Evolutionary conservation across 768 basidiomycete genomes (phyloP).

Genomic region (Lactifluus subvellereus): DNA sequence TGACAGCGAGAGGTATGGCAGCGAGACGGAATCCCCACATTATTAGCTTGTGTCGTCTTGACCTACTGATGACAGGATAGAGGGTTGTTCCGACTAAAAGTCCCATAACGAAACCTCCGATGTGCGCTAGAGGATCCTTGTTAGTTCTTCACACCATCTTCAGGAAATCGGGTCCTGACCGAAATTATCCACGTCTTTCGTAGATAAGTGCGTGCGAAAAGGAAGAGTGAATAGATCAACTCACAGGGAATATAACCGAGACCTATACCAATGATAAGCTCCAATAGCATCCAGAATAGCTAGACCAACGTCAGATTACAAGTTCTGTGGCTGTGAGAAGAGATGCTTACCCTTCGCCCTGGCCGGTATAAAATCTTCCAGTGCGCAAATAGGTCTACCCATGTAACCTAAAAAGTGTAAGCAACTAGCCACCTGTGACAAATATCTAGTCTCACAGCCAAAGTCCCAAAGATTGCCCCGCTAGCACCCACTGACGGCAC

Average conservation of each 20-base stretch:
- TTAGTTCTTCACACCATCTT: conserved; percentile 3
- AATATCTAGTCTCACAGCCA: conserved; percentile 47
- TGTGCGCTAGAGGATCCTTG: conserved; percentile 53
- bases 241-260: conserved; percentile 79
- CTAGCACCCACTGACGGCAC: conserved; percentile 87
- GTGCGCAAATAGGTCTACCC: conserved; percentile 88
- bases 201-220: neutral
- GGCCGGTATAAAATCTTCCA: conserved; percentile 88
- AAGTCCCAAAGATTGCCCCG: conserved; percentile 86
- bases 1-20: conserved; percentile 67
- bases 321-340: neutral
- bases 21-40: conserved; percentile 68
- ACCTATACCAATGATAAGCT: conserved; percentile 80
- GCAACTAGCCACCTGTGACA: conserved; percentile 3
- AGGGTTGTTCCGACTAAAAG: conserved; percentile 77
- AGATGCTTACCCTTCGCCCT: conserved; percentile 54
- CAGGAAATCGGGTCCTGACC: conserved; percentile 36
- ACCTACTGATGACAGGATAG: conserved; percentile 83
- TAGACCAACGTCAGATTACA: conserved; percentile 29
- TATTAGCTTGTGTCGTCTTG: conserved; percentile 63
- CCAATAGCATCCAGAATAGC: conserved; percentile 80
- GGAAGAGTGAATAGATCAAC: conserved; percentile 25
- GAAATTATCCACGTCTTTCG: conserved; percentile 82
- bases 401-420: conserved; percentile 48
- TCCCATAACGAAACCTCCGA: conserved; percentile 83